Base-by-base conservation (phyloP, 768 basidiomycete species). In the Gymnopilus dilepis region DNA sequence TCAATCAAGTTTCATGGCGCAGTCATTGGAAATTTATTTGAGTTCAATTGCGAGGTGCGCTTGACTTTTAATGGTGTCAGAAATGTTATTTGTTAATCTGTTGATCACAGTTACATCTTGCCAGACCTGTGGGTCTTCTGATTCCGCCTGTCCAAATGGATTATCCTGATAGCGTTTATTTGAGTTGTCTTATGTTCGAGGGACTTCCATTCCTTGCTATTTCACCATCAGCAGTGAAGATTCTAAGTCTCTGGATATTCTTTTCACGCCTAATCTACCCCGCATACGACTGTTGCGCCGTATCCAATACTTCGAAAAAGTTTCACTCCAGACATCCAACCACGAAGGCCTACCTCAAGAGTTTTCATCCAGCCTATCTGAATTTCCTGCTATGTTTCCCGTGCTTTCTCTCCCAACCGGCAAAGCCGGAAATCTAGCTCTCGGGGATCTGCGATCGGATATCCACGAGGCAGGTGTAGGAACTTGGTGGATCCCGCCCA, bases 1-100 rank as follows among this genome's bases (percentile, higher is more conserved):
- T 58, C 69, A 3, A 56, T 70, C 8, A 56, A 43, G 37, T 45
- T 73, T 30, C 69, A 67, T 15, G 78, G 76, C 2, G 28, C 22
- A 12, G 73, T 76, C 37, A 67, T 64, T 31, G 63, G 58, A 3
- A 69, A 70, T 52, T 55, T 72, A 17, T 72, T 75, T 6, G 63
- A 72, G 30, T 54, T 74, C 2, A 60, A 73, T 47, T 76, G 73
- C 57, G 72, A 9, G 17, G 56, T 57, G 21, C 22, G 41, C 6
- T 45, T 24, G 4, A 45, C n/a, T 21, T 4, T 9, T 45, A 21
- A 4, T 24, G 4, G 43, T n/a, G 40, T 41, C 12, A n/a, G 40
- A 13, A 41, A 41, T 41, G 3, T 21, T 11, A 4, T 9, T 11
- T 45, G 33, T 34, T 34, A 21, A 45, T 24, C 22, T 45, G 3